Evolutionary conservation across 768 basidiomycete genomes (phyloP), one percentile per base, ranked within the genome.

Genomic region (Agrocybe pediades): DNA sequence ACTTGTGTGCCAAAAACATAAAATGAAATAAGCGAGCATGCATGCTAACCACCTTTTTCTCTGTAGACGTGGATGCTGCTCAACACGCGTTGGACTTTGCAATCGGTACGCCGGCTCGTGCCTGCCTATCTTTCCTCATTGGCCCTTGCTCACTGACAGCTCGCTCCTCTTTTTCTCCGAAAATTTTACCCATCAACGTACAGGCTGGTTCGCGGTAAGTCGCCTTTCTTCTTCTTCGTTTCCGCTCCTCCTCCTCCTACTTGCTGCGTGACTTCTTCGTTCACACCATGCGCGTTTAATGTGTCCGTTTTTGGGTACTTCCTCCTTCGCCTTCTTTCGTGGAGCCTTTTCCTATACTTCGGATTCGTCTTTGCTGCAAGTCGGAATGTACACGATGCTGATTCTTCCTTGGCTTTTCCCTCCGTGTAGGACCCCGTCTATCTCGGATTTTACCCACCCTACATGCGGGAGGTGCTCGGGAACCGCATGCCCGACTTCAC

Each of bases 41-140:
- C 54, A 27, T 51, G 19, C 39, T 44, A 30, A 16, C 21, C 55
- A 26, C n/a, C 41, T 39, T 21, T 46, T 45, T n/a, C 23, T 30
- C 44, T 6, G 17, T 49, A 88, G 88, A 90, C 60, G 68, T 87
- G 60, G 82, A 74, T 58, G 85, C 86, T 13, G 86, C 86, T 6
- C 87, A 89, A 64, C 81, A 85, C 61, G 85, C 87, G 46, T 73
- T 90, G 41, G 88, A 89, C 64, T 80, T 85, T 41, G 84, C 84
- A 13, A 85, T 90, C 58, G 87, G 88, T 81, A 69, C 60, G n/a
- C 72, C 57, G 53, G 42, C 41, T 49, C 40, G 41, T 49, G 54
- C 51, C 40, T 46, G 53, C 49, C 69, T 61, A 55, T 51, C 30
- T 57, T 11, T 13, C 3, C 33, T 25, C 8, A n/a, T n/a, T n/a